These are phyloP conservation scores for Phytopythium sindhum DNA, from an alignment of 352 stramenopile genomes.

Conservation along the genomic window DNA sequence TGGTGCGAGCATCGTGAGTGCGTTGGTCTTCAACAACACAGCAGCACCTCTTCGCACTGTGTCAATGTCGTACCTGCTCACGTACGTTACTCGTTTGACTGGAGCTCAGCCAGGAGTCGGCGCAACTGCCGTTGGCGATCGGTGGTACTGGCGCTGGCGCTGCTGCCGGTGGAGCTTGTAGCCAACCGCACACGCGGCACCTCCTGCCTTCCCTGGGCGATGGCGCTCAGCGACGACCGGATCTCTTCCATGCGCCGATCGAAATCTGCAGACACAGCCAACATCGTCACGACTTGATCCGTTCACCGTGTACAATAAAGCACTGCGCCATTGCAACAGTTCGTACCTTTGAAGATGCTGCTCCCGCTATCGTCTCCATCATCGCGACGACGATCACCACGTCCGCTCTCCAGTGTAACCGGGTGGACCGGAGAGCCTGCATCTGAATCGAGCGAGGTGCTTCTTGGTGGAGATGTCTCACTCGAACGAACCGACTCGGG, in stretches of 20 bases:
- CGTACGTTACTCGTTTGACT: background rate
- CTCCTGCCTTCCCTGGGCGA: slow-evolving; percentile 27
- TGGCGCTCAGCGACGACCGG: slow-evolving; percentile 52
- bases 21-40: background rate
- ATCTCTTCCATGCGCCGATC: slow-evolving; percentile 75
- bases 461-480: slow-evolving; percentile 8
- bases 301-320: background rate
- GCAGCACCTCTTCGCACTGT: no score
- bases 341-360: slow-evolving; percentile 29
- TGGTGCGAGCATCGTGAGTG: background rate
- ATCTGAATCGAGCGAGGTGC: background rate
- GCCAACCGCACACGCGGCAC: background rate
- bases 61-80: background rate
- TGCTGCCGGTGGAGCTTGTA: background rate
- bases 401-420: background rate
- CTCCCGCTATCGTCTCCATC: slow-evolving; percentile 5
- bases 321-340: background rate
- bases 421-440: slow-evolving; percentile 4
- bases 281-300: background rate
- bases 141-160: background rate
- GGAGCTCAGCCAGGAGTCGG: slow-evolving; percentile 14
- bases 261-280: slow-evolving; percentile 34
- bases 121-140: slow-evolving; percentile 35
- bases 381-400: background rate
- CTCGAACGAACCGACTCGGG: slow-evolving; percentile 8